Evolutionary conservation across 129 eudicot genomes (phyloP).

Genomic region (sunflower (Helianthus annuus)): HanXRQr2.0-SUNRISE NC_035436.2:192914883-192915382

Average conservation of each 20-base stretch:
- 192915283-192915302: constrained; percentile 94
- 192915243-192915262: constrained; percentile 73
- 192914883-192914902: background rate
- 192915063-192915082: constrained; percentile 99
- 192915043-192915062: constrained; percentile 89
- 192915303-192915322: constrained; percentile 77
- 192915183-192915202: constrained; percentile 71
- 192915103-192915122: constrained; percentile 1
- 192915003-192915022: constrained; percentile 75
- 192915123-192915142: background rate
- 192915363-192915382: constrained; percentile 68
- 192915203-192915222: constrained; percentile 72
- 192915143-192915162: constrained; percentile 83
- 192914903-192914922: background rate
- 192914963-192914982: constrained; percentile 8
- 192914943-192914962: background rate
- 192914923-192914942: too few relatives aligned
- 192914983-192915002: constrained; percentile 68
- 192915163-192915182: constrained; percentile 90
- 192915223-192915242: constrained; percentile 98
- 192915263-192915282: constrained; percentile 96
- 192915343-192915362: constrained; percentile 76
- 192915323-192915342: constrained; percentile 69
- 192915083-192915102: constrained; percentile 9
- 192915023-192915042: constrained; percentile 65